Percentiles rank a stretch among this genome's conserved stretches.
These are phyloP conservation scores for Dispira simplex DNA, from an alignment of 192 early-diverging fungal species.

Conservation along the genomic window DNA sequence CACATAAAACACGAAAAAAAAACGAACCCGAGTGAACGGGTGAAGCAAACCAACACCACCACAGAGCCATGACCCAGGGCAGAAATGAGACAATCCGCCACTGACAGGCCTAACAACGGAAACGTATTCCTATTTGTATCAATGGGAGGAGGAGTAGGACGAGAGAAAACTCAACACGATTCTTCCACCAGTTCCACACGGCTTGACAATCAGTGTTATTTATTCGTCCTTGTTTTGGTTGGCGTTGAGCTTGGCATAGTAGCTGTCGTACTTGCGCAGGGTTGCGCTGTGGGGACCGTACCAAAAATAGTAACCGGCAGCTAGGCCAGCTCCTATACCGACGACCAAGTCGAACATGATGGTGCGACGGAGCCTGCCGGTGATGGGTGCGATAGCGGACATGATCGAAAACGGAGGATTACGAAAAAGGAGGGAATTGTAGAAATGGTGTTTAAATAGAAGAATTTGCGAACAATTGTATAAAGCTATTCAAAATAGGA, in stretches of 20 bases:
- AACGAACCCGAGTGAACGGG: too few relatives aligned
- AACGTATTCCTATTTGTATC: background rate
- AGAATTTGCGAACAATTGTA: background rate
- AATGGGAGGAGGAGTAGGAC: background rate
- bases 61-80: background rate
- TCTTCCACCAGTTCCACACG: background rate
- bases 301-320: constrained; percentile 21
- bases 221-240: constrained; percentile 3
- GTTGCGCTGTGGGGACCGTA: constrained; percentile 17
- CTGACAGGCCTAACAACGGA: background rate
- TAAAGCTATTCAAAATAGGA: background rate
- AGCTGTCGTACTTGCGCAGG: background rate
- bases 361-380: constrained; percentile 22
- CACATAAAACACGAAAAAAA: too few relatives aligned
- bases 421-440: background rate
- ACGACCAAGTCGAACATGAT: constrained; percentile 29
- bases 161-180: background rate
- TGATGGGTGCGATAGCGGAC: constrained; percentile 31
- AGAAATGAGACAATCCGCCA: background rate
- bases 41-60: background rate
- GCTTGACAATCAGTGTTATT: background rate
- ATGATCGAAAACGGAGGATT: background rate
- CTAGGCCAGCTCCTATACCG: constrained; percentile 21
- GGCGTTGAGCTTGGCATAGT: constrained; percentile 7
- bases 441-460: background rate